Percentiles rank a stretch among this genome's conserved stretches.
phyloP scores from a whole-genome alignment of 441 rosid genomes.

The Pelargonium fulgidum region DNA sequence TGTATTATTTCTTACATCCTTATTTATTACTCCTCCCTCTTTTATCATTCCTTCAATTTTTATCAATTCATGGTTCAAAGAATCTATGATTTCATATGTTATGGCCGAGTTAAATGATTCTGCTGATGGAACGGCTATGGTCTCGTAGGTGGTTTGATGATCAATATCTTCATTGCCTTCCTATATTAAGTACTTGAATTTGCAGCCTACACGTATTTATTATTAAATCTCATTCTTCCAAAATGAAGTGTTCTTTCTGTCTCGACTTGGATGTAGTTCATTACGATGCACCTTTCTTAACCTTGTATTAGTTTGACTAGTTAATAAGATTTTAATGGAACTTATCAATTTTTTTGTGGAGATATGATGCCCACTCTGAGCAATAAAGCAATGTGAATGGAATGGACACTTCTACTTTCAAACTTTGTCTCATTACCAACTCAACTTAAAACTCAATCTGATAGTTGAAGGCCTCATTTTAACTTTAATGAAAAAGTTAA shows the following conservation, averaged over 20 bases:
- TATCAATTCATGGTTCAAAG: not conserved
- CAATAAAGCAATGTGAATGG: not conserved
- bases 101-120: not conserved
- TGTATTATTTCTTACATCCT: constrained; percentile 36
- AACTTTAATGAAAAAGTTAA: not conserved
- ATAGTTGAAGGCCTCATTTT: too few relatives aligned
- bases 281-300: not conserved
- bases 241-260: not conserved
- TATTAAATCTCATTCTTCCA: not conserved
- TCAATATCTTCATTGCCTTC: not conserved
- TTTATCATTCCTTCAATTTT: not conserved
- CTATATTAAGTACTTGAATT: not conserved
- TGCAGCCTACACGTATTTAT: not conserved
- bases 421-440: not conserved
- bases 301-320: not conserved
- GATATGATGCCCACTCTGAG: not conserved
- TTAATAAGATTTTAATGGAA: not conserved
- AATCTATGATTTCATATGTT: constrained; percentile 3
- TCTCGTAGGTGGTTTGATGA: not conserved
- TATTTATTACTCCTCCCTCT: constrained; percentile 2
- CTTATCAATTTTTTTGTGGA: not conserved
- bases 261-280: not conserved
- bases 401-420: not conserved
- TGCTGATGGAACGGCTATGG: constrained; percentile 6
- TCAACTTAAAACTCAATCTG: too few relatives aligned